phyloP scores from a whole-genome alignment of 495 filamentous ascomycete species.

The Podospora fimiseda region DNA sequence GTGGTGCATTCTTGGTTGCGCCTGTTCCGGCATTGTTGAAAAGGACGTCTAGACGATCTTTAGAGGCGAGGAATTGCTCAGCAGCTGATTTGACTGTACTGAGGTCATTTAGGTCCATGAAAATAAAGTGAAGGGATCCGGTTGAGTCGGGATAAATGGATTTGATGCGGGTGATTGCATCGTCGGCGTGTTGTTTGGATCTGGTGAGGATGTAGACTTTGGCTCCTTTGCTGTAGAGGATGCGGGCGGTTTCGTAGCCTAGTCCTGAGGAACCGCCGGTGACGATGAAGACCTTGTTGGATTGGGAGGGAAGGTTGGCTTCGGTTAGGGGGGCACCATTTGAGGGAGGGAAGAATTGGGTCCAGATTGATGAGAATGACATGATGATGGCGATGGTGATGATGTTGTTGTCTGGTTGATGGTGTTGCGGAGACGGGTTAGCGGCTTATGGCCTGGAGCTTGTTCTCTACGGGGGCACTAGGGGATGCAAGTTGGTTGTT shows the following conservation, averaged over 20 bases:
- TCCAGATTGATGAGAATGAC: constrained; percentile 11
- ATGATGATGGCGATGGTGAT: too few species aligned
- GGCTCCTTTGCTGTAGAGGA: constrained; percentile 39
- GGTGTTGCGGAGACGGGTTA: too few species aligned
- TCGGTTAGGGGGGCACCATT: neutral
- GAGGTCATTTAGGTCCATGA: constrained; percentile 30
- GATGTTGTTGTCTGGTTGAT: too few species aligned
- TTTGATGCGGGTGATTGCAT: constrained; percentile 15
- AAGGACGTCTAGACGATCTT: constrained; percentile 26
- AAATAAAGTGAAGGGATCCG: constrained; percentile 20
- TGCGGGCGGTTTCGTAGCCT: constrained; percentile 38
- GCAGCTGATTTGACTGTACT: constrained; percentile 24
- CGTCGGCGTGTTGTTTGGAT: constrained; percentile 21
- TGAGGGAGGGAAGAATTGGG: constrained; percentile 14
- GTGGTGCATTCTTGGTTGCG: constrained; percentile 9
- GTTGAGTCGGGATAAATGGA: too few species aligned
- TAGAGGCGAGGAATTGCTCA: constrained; percentile 22
- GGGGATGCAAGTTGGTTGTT: too few species aligned
- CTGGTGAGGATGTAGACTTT: constrained; percentile 49
- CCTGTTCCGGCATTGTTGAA: constrained; percentile 35
- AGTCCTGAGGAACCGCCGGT: constrained; percentile 43
- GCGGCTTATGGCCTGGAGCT: too few species aligned
- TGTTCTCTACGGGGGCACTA: too few species aligned
- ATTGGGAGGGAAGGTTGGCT: neutral
- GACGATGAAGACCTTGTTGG: constrained; percentile 35